Conservation (phyloP, 1,284 basidiomycete genomes). For the Inonotus hispidus region DNA sequence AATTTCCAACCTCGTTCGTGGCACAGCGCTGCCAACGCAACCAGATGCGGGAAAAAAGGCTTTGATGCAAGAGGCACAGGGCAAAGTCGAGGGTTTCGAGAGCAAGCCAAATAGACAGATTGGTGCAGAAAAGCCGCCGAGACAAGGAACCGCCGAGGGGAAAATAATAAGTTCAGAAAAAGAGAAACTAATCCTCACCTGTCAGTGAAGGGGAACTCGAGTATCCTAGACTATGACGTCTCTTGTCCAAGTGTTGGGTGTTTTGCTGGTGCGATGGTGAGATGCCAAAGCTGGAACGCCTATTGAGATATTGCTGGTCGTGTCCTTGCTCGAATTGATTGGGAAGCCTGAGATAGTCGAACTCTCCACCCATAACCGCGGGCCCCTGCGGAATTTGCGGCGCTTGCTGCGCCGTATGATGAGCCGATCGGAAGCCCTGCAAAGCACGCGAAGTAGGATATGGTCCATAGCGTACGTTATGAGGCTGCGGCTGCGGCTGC, state of each 20-base stretch:
- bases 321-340: background rate
- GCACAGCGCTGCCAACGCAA: background rate
- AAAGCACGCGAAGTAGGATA: constrained; percentile 9
- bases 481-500: constrained; percentile 5
- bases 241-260: background rate
- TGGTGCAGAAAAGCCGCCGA: background rate
- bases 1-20: background rate
- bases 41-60: background rate
- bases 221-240: background rate
- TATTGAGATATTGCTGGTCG: background rate
- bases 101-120: background rate
- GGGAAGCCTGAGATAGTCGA: background rate
- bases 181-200: background rate
- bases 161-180: background rate
- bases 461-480: constrained; percentile 13
- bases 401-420: constrained; percentile 7
- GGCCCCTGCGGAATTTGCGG: constrained; percentile 10
- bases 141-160: background rate
- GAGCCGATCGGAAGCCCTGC: constrained; percentile 1
- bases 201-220: background rate
- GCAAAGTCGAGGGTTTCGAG: background rate
- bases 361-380: constrained; percentile 12
- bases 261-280: background rate
- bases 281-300: background rate
- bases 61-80: constrained; percentile 2